Conservation (phyloP, 1,284 basidiomycete species). For the Apiotrichum sp. region DNA sequence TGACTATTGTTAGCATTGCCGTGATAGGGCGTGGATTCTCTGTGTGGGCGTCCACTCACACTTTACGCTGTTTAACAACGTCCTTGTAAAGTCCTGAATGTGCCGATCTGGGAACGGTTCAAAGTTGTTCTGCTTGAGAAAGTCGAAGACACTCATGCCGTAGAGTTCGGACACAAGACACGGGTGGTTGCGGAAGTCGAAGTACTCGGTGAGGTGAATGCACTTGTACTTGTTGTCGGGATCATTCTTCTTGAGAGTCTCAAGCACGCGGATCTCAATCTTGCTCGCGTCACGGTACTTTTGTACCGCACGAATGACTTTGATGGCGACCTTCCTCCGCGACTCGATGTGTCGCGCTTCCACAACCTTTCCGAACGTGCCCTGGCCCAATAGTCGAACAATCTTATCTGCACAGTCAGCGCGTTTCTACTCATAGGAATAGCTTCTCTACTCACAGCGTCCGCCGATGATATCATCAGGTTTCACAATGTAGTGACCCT, state of each 20-base stretch:
- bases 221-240: slow-evolving; percentile 90
- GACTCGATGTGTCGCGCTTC: slow-evolving; percentile 80
- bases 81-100: slow-evolving; percentile 91
- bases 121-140: slow-evolving; percentile 96
- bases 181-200: slow-evolving; percentile 96
- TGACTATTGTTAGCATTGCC: slow-evolving; percentile 55
- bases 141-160: slow-evolving; percentile 98
- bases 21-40: neutral
- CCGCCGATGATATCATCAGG: slow-evolving; percentile 77
- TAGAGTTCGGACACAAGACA: slow-evolving; percentile 95
- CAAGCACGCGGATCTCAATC: slow-evolving; percentile 93
- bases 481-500: slow-evolving; percentile 89
- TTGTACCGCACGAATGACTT: slow-evolving; percentile 94
- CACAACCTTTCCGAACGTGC: slow-evolving; percentile 98
- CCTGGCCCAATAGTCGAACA: slow-evolving; percentile 84
- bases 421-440: neutral
- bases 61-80: slow-evolving; percentile 85
- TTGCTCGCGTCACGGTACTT: slow-evolving; percentile 98
- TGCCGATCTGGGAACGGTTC: slow-evolving; percentile 91
- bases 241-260: slow-evolving; percentile 85
- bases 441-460: slow-evolving; percentile 58
- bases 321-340: slow-evolving; percentile 79
- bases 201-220: slow-evolving; percentile 90
- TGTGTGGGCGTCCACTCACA: slow-evolving; percentile 57
- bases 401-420: slow-evolving; percentile 65